Percentiles rank a stretch among this genome's conserved stretches.
Conservation (phyloP, 768 basidiomycete genomes). For the Tricholoma sp. region DNA sequence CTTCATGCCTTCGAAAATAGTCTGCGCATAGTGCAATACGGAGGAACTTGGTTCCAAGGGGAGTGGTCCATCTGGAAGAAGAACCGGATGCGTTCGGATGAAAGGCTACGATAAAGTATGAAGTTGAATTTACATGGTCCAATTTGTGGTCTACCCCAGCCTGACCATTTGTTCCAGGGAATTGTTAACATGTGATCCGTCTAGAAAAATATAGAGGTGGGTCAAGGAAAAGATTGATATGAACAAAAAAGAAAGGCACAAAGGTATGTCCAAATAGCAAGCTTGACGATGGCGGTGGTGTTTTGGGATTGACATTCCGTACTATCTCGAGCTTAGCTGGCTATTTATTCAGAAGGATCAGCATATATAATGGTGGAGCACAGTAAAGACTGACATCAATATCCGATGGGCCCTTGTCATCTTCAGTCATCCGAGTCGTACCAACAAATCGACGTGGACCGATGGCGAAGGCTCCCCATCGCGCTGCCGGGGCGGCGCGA, state of each 20-base stretch:
- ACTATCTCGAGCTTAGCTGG: slow-evolving; percentile 46
- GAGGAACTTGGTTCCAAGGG: slow-evolving; percentile 69
- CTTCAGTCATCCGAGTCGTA: slow-evolving; percentile 3
- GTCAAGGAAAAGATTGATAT: neutral
- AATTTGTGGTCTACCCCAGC: slow-evolving; percentile 84
- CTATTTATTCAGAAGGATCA: slow-evolving; percentile 25
- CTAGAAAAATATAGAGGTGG: slow-evolving; percentile 26
- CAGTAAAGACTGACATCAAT: slow-evolving; percentile 27
- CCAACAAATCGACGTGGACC: slow-evolving; percentile 9
- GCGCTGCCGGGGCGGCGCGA: neutral
- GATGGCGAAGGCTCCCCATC: slow-evolving; percentile 10
- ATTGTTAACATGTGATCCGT: slow-evolving; percentile 86
- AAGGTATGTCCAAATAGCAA: slow-evolving; percentile 87
- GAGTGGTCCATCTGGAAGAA: slow-evolving; percentile 59
- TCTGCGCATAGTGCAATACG: slow-evolving; percentile 91
- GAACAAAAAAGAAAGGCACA: slow-evolving; percentile 36
- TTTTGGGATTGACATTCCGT: slow-evolving; percentile 47
- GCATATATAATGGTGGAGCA: neutral
- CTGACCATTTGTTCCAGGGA: slow-evolving; percentile 64
- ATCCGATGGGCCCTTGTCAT: slow-evolving; percentile 22
- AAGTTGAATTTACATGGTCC: slow-evolving; percentile 60
- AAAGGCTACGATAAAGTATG: neutral
- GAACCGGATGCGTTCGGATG: slow-evolving; percentile 4
- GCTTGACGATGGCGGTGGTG: slow-evolving; percentile 56
- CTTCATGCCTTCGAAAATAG: slow-evolving; percentile 92